Percentiles rank a stretch among this genome's conserved stretches.
Evolutionary conservation across 768 basidiomycete species (phyloP).

Genomic region (Tylopilus balloui): DNA sequence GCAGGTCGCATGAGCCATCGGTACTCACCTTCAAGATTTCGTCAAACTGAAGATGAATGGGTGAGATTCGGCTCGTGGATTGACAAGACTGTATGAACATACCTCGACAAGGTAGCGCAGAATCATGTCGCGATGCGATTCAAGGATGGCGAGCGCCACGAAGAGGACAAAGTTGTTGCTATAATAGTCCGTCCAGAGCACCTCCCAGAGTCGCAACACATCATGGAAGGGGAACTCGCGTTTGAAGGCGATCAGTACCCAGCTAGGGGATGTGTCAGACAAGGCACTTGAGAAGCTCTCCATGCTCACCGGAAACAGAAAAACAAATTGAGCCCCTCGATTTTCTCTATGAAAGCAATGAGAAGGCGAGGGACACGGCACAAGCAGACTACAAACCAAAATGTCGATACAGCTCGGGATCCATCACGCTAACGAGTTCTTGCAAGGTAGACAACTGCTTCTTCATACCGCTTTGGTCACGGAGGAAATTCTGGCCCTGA

Average conservation of each 20-base stretch:
- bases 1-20: background rate
- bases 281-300: background rate
- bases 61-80: conserved; percentile 1
- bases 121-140: conserved; percentile 94
- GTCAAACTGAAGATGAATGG: conserved; percentile 56
- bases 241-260: conserved; percentile 93
- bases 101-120: conserved; percentile 94
- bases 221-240: conserved; percentile 94
- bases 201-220: conserved; percentile 89
- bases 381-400: conserved; percentile 46
- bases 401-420: conserved; percentile 91
- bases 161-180: conserved; percentile 88
- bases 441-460: conserved; percentile 86
- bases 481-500: conserved; percentile 90
- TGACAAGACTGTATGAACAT: conserved; percentile 17
- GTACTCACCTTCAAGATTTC: conserved; percentile 28
- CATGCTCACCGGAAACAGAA: conserved; percentile 90
- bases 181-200: conserved; percentile 89
- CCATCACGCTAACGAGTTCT: conserved; percentile 88
- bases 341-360: conserved; percentile 56
- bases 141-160: conserved; percentile 88
- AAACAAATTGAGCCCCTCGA: conserved; percentile 88
- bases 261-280: conserved; percentile 40
- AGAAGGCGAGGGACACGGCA: background rate
- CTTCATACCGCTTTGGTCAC: conserved; percentile 98